Evolutionary conservation across 331 rosid species (phyloP), one percentile per base, ranked within the genome.

Genomic region (Malus hybrid): DNA sequence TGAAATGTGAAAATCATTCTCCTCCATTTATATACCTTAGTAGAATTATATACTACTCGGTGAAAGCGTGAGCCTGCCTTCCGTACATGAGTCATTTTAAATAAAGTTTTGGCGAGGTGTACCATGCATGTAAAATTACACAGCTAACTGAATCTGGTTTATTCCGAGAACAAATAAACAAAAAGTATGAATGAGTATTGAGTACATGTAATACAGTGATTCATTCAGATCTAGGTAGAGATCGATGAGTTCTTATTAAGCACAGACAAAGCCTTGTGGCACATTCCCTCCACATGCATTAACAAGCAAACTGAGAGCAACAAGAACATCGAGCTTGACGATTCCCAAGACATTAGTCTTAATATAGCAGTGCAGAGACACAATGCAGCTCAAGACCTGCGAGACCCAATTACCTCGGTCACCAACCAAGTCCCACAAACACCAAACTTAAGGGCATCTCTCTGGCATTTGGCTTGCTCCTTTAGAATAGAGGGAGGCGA

Each of bases 381-480:
- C 81, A 84, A 58, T 2, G 97, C 93, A 13, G 97, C 97, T 79
- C 92, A 48, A 92, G 85, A 84, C 84, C 92, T 2, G 96, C 92
- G 0, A 89, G 50, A 11, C 15, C 15, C 50, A 44, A 42, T 42
- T 9, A 42, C 13, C 48, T 42, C 13, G 13, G 48, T 42, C 48
- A 42, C 93, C 5, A 92, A 62, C 97, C 97, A 92, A 57, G 87
- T 92, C 29, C 90, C 97, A 55, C 93, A 92, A 2, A 88, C 92
- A 12, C 97, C 93, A 28, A 89, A 88, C 80, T 89, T 84, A 0
- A 92, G 87, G 2, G 84, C 77, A n/a, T 89, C 91, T 72, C 66
- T 76, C 3, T 88, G 87, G 83, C 96, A 89, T 71, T 84, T 83
- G 32, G 68, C 78, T 15, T 53, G 62, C 26, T 36, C 63, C 68